Evolutionary conservation across 169 alveolate genomes (phyloP).

Genomic region (Theileria orientalis): DNA sequence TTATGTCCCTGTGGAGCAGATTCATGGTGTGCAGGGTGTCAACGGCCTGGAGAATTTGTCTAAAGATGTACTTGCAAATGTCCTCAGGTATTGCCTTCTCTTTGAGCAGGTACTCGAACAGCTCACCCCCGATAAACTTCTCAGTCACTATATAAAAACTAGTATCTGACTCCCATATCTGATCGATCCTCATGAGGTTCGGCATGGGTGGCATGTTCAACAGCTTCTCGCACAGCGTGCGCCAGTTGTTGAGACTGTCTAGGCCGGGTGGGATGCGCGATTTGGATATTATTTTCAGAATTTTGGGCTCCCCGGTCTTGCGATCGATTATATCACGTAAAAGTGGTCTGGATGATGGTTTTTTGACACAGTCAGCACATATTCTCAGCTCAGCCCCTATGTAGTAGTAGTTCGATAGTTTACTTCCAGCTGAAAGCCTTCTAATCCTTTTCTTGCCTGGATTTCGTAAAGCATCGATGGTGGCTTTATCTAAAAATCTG

Average conservation of each 20-base stretch:
- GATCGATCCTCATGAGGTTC: constrained; percentile 79
- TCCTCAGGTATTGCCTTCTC: constrained; percentile 87
- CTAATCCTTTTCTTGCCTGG: constrained; percentile 49
- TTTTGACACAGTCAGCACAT: constrained; percentile 50
- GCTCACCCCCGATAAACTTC: constrained; percentile 86
- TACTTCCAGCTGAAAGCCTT: constrained; percentile 63
- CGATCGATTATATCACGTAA: constrained; percentile 70
- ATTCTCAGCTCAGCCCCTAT: constrained; percentile 63
- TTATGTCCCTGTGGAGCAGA: constrained; percentile 81
- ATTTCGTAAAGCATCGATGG: constrained; percentile 24
- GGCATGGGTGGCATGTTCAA: constrained; percentile 78
- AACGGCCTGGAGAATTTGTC: constrained; percentile 83
- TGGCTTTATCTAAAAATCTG: constrained; percentile 1
- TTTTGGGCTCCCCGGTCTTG: constrained; percentile 68
- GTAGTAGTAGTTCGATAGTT: constrained; percentile 58
- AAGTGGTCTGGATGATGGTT: constrained; percentile 65
- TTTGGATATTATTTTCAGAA: constrained; percentile 72
- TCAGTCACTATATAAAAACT: constrained; percentile 82
- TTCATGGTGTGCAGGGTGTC: constrained; percentile 78
- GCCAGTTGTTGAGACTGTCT: constrained; percentile 76
- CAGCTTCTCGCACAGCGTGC: constrained; percentile 78
- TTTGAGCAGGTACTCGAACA: constrained; percentile 81
- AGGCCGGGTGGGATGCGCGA: constrained; percentile 70
- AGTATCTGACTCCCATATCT: constrained; percentile 82
- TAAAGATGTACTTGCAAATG: constrained; percentile 83